Conservation (phyloP, 495 filamentous ascomycete species). For the Hypoxylon crocopeplum region DNA sequence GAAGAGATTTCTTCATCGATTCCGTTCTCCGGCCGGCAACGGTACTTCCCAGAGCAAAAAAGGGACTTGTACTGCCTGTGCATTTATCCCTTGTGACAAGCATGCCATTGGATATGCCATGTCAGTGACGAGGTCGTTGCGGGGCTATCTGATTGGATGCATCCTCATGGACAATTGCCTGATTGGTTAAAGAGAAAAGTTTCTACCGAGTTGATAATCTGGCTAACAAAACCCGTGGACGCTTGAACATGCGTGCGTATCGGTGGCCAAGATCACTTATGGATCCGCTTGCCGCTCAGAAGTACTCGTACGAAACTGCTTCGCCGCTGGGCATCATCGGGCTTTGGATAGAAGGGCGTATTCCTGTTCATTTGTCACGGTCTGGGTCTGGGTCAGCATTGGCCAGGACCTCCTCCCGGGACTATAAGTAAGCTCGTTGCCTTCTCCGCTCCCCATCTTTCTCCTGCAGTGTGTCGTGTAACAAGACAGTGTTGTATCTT, state of each 20-base stretch:
- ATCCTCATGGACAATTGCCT: conserved; percentile 34
- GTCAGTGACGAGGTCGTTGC: conserved; percentile 37
- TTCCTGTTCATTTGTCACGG: conserved; percentile 31
- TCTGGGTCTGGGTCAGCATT: conserved; percentile 34
- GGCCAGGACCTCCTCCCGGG: conserved; percentile 20
- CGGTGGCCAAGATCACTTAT: conserved; percentile 33
- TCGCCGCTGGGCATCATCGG: conserved; percentile 39
- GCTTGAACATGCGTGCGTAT: conserved; percentile 35
- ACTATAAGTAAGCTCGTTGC: conserved; percentile 36
- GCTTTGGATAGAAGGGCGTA: conserved; percentile 25
- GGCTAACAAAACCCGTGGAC: conserved; percentile 36
- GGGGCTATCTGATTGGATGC: conserved; percentile 31
- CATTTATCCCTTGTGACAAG: conserved; percentile 41
- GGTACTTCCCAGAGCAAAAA: conserved; percentile 18
- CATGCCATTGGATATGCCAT: conserved; percentile 35
- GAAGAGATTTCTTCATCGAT: conserved; percentile 28
- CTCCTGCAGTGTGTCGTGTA: conserved; percentile 27
- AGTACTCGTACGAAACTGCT: conserved; percentile 21
- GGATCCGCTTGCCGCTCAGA: conserved; percentile 35
- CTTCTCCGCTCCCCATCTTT: conserved; percentile 35
- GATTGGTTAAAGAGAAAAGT: conserved; percentile 39
- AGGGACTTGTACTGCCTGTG: conserved; percentile 26
- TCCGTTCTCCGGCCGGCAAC: conserved; percentile 33
- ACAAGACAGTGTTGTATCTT: conserved; percentile 11
- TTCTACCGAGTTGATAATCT: conserved; percentile 38